These are phyloP conservation scores for Bombardia bombarda DNA, from an alignment of 495 filamentous ascomycete species.

Conservation along the genomic window DNA sequence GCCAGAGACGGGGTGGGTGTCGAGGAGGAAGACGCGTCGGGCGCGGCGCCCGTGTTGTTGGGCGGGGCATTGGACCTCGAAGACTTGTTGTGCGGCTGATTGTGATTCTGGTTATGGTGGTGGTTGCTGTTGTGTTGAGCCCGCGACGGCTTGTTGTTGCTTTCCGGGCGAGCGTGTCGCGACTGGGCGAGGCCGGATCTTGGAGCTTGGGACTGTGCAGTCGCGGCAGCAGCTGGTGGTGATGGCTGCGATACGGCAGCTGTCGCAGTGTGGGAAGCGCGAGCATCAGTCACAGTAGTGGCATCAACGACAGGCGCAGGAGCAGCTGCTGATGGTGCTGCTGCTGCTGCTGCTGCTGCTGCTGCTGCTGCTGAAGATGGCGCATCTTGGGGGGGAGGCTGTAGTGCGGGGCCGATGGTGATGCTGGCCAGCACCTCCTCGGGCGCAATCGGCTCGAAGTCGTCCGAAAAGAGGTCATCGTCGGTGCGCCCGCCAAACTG, in stretches of 20 bases:
- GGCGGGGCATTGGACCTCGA: background rate
- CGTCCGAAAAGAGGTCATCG: slow-evolving; percentile 44
- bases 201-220: background rate
- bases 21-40: slow-evolving; percentile 1
- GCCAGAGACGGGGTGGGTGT: background rate
- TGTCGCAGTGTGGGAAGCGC: background rate
- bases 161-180: slow-evolving; percentile 23
- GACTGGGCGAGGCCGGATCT: slow-evolving; percentile 30
- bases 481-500: slow-evolving; percentile 44
- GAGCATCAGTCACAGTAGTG: background rate
- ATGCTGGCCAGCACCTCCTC: slow-evolving; percentile 7
- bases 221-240: background rate
- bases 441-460: slow-evolving; percentile 34
- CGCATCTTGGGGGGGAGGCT: background rate
- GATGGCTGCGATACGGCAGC: background rate
- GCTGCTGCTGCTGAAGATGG: background rate
- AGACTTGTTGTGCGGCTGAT: background rate
- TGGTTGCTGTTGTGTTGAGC: background rate
- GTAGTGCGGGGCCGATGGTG: background rate
- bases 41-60: slow-evolving; percentile 1
- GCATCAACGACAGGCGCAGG: background rate
- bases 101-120: background rate
- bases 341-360: background rate
- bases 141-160: slow-evolving; percentile 13
- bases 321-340: background rate